Evolutionary conservation across 768 basidiomycete genomes (phyloP).

Genomic region (Floccularia luteovirens): DNA sequence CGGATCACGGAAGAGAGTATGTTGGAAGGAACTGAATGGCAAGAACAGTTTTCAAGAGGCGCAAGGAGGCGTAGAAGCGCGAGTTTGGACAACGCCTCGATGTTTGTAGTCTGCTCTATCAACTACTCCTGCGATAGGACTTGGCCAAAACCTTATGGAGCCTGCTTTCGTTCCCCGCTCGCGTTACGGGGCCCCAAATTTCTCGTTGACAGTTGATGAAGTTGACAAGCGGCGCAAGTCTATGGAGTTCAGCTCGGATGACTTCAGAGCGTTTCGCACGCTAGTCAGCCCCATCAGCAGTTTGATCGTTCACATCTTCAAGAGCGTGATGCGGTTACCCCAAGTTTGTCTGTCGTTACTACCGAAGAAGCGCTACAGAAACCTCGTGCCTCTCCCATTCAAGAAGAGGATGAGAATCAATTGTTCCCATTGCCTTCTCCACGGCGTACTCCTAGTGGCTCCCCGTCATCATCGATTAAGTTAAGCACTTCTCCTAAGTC

Average conservation of each 20-base stretch:
- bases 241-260: conserved; percentile 22
- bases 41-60: conserved; percentile 55
- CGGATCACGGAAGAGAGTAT: conserved; percentile 49
- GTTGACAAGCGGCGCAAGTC: conserved; percentile 50
- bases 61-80: conserved; percentile 50
- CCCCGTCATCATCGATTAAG: conserved; percentile 17
- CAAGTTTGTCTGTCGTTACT: conserved; percentile 5
- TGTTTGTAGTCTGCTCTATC: conserved; percentile 3
- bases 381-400: conserved; percentile 29
- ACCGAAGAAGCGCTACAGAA: conserved; percentile 4
- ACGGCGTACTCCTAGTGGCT: conserved; percentile 39
- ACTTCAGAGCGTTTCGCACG: conserved; percentile 5
- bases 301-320: conserved; percentile 6
- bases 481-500: conserved; percentile 9
- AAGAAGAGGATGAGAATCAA: conserved; percentile 50
- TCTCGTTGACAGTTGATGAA: conserved; percentile 53
- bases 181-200: conserved; percentile 10
- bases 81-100: conserved; percentile 27
- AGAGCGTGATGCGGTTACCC: conserved; percentile 8
- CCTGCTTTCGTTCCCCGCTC: conserved; percentile 3
- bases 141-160: conserved; percentile 1
- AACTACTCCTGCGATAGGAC: conserved; percentile 2
- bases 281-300: conserved; percentile 6
- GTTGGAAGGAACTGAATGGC: conserved; percentile 49
- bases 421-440: conserved; percentile 57